phyloP scores from a whole-genome alignment of 1,284 basidiomycete genomes.

The Leccinum pallidistipes region DNA sequence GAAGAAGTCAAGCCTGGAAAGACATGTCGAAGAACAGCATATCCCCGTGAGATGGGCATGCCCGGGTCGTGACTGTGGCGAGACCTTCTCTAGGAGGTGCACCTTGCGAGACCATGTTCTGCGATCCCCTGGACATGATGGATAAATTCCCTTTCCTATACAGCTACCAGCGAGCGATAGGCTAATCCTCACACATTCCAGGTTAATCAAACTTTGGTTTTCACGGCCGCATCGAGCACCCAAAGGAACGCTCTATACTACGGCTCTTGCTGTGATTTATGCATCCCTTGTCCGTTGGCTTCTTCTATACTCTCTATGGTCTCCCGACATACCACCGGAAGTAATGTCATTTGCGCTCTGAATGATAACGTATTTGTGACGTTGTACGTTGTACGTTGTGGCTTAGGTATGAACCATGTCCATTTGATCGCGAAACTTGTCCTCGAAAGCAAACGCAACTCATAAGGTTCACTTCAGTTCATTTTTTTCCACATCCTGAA shows the following conservation, averaged over 20 bases:
- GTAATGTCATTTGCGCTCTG: background rate
- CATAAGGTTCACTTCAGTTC: background rate
- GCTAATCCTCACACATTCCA: background rate
- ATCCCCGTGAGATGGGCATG: conserved; percentile 14
- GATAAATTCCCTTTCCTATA: conserved; percentile 4
- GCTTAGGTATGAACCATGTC: conserved; percentile 14
- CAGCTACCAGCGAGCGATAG: background rate
- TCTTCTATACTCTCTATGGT: background rate
- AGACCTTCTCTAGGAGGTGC: conserved; percentile 5
- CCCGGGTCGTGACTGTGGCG: background rate
- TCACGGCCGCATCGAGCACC: too few relatives aligned
- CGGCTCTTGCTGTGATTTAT: background rate
- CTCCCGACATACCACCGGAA: background rate
- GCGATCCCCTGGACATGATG: background rate
- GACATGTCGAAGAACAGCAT: conserved; percentile 17
- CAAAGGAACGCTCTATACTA: background rate
- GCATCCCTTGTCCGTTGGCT: background rate
- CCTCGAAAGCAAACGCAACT: background rate
- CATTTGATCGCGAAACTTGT: background rate
- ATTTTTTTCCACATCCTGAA: background rate
- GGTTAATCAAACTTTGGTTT: background rate
- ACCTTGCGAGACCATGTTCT: conserved; percentile 7
- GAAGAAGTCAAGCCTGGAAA: conserved; percentile 10
- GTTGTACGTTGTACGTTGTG: background rate
- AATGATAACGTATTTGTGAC: background rate